Evolutionary conservation across 2,329 filamentous ascomycete species (phyloP), one percentile per base, ranked within the genome.

Genomic region (Sphaerostilbella broomeana): DNA sequence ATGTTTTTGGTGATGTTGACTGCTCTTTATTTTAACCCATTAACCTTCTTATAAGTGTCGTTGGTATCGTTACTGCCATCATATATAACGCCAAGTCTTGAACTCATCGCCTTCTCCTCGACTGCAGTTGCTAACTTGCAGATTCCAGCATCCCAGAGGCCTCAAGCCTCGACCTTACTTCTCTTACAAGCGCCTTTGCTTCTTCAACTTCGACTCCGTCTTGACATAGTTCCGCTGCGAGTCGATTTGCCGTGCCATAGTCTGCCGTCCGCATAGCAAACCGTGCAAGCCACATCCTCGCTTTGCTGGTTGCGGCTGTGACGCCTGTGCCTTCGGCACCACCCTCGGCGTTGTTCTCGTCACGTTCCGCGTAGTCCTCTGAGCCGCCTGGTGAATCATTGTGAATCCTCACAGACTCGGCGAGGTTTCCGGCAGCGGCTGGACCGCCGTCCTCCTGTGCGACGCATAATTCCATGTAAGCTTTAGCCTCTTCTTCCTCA

Each of bases 121-220:
- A 16, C 16, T 26, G 35, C 34, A 40, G 21, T 35, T 21, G 18
- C 49, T 47, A 51, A 35, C 47, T 37, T 48, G 43, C 34, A 45
- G 50, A 32, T 18, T 51, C 54, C 38, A 61, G 44, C 48, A 56
- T 48, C 13, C 52, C 62, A 8, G 57, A 55, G n/a, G 60, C 63
- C 35, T 86, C 84, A 61, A 88, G 73, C 49, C 85, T 75, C 4
- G 84, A 84, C 50, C 89, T 75, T 10, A 94, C 81, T 60, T 97
- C 90, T 45, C 87, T 75, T 46, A 95, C 84, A 51, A 97, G 67
- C 4, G 88, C 87, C 65, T 97, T 97, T 19, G 92, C 92, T 62
- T 98, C 92, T 59, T 98, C 92, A 2, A 97, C 87, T 62, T 97
- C 92, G 18, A 94, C 81, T 1, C 92, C 92, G 61, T 98, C 92